These are phyloP conservation scores for Neophaeococcomyces aloes DNA, from an alignment of 2,329 filamentous ascomycete genomes.

Conservation along the genomic window DNA sequence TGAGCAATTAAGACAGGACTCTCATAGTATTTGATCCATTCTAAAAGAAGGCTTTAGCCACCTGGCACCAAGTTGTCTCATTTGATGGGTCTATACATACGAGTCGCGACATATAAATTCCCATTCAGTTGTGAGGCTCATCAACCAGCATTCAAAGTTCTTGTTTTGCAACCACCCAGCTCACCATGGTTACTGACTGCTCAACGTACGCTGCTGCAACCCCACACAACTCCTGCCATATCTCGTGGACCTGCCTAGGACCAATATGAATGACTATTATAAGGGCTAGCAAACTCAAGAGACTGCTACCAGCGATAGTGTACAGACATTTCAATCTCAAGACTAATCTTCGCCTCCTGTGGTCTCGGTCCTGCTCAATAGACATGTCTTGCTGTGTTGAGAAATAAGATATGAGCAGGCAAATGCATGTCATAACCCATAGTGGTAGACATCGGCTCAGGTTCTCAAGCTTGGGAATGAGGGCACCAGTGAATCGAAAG, in stretches of 20 bases:
- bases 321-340: conserved; percentile 21
- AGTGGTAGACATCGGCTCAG: conserved; percentile 18
- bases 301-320: conserved; percentile 17
- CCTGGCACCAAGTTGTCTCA: too few species aligned
- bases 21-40: too few species aligned
- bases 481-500: conserved; percentile 16
- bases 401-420: conserved; percentile 19
- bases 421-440: conserved; percentile 18
- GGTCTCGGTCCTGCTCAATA: conserved; percentile 16
- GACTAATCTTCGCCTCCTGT: conserved; percentile 15
- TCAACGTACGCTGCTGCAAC: background rate
- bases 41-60: too few species aligned
- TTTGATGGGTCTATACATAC: too few species aligned
- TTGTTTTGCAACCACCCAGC: background rate
- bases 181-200: background rate
- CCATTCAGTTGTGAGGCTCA: background rate
- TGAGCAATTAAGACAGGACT: too few species aligned
- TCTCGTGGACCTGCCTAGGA: background rate
- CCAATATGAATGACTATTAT: conserved; percentile 3
- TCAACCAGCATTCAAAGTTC: background rate
- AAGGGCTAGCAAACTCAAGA: conserved; percentile 12
- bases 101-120: background rate
- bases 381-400: conserved; percentile 20
- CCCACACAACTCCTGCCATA: background rate
- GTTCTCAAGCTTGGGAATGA: conserved; percentile 15